Conservation (phyloP, 78 protist species). For the slime mould (Dictyostelium discoideum) region DNA sequence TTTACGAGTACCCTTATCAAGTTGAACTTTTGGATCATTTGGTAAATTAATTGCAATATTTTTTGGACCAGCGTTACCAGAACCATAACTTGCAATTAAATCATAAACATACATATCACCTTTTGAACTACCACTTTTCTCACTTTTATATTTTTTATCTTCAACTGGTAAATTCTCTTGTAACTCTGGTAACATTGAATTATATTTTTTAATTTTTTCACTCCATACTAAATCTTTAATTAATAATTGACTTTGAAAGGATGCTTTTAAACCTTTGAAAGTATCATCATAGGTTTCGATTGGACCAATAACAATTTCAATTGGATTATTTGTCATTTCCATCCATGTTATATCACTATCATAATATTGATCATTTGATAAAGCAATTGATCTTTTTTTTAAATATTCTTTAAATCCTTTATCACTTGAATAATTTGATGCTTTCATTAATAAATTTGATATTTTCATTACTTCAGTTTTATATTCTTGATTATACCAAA, state of each 20-base stretch:
- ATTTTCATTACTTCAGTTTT: background rate
- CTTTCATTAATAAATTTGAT: background rate
- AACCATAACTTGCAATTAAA: background rate
- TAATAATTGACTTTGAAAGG: background rate
- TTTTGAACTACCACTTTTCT: background rate
- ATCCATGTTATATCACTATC: background rate
- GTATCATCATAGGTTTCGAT: background rate
- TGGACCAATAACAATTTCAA: slow-evolving; percentile 2
- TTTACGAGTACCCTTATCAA: background rate
- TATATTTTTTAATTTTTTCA: background rate
- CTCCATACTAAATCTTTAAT: slow-evolving; percentile 2
- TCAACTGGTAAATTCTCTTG: background rate
- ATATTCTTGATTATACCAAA: background rate
- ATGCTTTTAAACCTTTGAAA: background rate
- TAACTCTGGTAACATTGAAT: background rate
- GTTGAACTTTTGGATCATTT: slow-evolving; percentile 16
- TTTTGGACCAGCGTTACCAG: background rate
- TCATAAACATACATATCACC: slow-evolving; percentile 21
- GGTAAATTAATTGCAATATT: slow-evolving; percentile 21
- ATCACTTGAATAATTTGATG: background rate
- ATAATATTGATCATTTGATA: background rate
- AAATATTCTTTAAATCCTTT: background rate
- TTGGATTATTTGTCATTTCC: background rate
- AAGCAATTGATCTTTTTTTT: background rate
- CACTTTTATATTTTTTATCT: background rate